Evolutionary conservation across 148 eudicot species (phyloP).

Genomic region (Polygonum maritimum): DNA sequence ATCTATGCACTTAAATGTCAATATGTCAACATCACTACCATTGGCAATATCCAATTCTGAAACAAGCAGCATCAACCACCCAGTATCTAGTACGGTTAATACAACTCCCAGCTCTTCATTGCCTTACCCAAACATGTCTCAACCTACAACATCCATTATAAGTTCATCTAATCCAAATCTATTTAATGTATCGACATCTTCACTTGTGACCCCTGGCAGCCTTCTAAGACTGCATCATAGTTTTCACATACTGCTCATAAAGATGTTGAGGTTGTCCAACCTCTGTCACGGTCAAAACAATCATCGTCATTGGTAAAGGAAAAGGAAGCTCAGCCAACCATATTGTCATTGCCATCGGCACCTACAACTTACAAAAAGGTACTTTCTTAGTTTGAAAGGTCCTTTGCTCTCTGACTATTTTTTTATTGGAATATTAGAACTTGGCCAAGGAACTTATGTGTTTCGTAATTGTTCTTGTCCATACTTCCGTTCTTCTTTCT

Average conservation of each 20-base stretch:
- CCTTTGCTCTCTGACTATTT: not conserved
- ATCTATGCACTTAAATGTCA: conserved; percentile 18
- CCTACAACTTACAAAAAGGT: conserved; percentile 51
- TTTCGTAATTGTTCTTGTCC: not conserved
- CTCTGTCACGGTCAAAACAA: conserved; percentile 31
- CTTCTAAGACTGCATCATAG: conserved; percentile 24
- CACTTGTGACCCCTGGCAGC: conserved; percentile 76
- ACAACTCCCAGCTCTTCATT: conserved; percentile 25
- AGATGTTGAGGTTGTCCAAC: conserved; percentile 70
- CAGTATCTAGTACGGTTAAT: conserved; percentile 31
- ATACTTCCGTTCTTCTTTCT: not conserved
- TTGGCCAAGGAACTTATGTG: not conserved
- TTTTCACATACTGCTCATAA: conserved; percentile 39
- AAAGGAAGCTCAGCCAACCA: conserved; percentile 68
- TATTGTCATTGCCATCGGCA: conserved; percentile 59
- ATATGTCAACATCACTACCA: conserved; percentile 28
- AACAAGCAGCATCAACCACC: conserved; percentile 21
- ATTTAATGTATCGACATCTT: conserved; percentile 29
- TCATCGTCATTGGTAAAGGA: conserved; percentile 28
- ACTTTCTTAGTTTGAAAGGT: not conserved
- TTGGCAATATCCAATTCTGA: conserved; percentile 28
- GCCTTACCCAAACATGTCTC: conserved; percentile 28
- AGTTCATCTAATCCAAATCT: conserved; percentile 28
- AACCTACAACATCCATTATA: conserved; percentile 26
- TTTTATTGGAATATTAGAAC: not conserved